phyloP scores from a whole-genome alignment of 139 green algal species.

The Ostreobium quekettii region DNA sequence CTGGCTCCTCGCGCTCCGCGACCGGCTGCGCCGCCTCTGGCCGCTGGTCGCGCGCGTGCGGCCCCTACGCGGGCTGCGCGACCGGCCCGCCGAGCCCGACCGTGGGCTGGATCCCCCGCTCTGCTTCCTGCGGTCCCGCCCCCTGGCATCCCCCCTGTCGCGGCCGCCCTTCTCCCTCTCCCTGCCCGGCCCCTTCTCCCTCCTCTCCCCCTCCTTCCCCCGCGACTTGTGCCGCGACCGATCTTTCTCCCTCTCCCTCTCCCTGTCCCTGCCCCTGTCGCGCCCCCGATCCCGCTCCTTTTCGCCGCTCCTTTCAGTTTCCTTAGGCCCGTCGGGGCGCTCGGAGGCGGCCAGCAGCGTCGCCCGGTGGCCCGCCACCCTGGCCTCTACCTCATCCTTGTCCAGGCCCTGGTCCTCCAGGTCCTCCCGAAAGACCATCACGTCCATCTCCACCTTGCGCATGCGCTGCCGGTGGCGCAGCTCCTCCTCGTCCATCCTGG shows the following conservation, averaged over 20 bases:
- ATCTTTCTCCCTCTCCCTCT: conserved; percentile 11
- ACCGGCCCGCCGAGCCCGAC: too few relatives aligned
- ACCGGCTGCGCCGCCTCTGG: too few relatives aligned
- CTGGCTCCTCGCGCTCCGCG: too few relatives aligned
- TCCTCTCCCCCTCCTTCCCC: background rate
- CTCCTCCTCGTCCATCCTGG: conserved; percentile 20
- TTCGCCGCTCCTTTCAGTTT: conserved; percentile 4
- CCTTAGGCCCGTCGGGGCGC: conserved; percentile 9
- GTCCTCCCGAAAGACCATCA: conserved; percentile 40
- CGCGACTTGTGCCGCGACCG: conserved; percentile 1
- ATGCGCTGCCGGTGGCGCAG: conserved; percentile 36
- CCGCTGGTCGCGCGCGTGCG: too few relatives aligned
- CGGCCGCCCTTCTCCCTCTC: conserved; percentile 9
- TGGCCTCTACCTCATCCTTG: conserved; percentile 21
- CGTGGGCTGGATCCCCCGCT: background rate
- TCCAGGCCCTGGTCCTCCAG: conserved; percentile 47
- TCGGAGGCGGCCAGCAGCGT: conserved; percentile 43
- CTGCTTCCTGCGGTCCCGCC: background rate
- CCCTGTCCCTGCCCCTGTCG: conserved; percentile 13
- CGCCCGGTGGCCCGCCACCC: conserved; percentile 32
- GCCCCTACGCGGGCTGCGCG: too few relatives aligned
- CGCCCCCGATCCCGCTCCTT: conserved; percentile 18
- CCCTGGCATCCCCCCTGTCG: conserved; percentile 14
- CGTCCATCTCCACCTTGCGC: conserved; percentile 49
- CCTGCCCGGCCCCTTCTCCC: background rate